phyloP scores from a whole-genome alignment of 495 filamentous ascomycete species.

The Penicillium steckii region DNA sequence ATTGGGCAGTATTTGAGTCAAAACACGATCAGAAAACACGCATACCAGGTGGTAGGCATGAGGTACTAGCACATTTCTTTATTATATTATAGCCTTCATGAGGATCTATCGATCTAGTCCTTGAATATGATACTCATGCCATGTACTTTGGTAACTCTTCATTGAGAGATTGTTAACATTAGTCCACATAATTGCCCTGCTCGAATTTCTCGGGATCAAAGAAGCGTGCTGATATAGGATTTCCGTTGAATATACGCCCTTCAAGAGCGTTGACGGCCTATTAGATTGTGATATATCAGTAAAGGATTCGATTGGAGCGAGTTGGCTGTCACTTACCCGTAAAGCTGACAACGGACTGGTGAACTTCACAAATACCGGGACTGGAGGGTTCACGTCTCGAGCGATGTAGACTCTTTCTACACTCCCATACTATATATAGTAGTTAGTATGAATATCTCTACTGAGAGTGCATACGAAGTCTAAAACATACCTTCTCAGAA shows the following conservation, averaged over 20 bases:
- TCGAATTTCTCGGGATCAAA: conserved; percentile 83
- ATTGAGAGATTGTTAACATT: no score
- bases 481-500: conserved; percentile 60
- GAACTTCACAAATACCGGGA: conserved; percentile 89
- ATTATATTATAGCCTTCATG: no score
- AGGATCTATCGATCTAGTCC: no score
- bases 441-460: conserved; percentile 9
- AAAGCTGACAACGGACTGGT: conserved; percentile 75
- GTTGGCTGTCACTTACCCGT: conserved; percentile 58
- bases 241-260: conserved; percentile 82
- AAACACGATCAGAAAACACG: background rate
- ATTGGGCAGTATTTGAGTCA: no score
- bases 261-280: conserved; percentile 87
- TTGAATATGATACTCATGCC: no score
- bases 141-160: no score
- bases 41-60: no score
- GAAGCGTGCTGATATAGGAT: conserved; percentile 72
- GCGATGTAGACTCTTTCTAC: conserved; percentile 83
- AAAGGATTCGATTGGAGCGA: no score
- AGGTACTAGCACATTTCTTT: no score
- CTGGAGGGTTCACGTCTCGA: conserved; percentile 44
- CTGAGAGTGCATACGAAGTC: background rate
- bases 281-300: background rate
- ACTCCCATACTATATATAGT: conserved; percentile 64
- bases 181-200: conserved; percentile 58